Base-by-base conservation (phyloP, 1,284 basidiomycete genomes). In the Malassezia pachydermatis region DNA sequence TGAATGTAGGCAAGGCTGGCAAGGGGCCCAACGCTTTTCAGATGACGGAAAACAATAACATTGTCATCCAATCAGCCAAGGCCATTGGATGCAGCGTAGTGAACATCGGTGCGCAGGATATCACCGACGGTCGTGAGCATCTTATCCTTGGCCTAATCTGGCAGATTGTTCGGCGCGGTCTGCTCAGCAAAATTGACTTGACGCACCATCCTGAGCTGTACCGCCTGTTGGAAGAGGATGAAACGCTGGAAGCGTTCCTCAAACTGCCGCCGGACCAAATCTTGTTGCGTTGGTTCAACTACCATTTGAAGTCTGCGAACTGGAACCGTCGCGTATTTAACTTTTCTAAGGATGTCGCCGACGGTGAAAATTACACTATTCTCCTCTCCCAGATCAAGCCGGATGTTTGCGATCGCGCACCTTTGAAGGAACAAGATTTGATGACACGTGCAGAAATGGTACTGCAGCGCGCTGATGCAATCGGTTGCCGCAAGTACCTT, bases 11-110 rank as follows among this genome's bases (percentile, higher is more conserved):
- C 43, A 69, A 72, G 20, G 70, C 54, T 14, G 74, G 73, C 35
- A 76, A 76, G 59, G 69, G 69, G 57, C 62, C 81, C 81, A 17
- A 80, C 90, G 51, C 95, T 88, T 98, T 98, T 81, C 89, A 96
- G 71, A 95, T 95, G 73, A 96, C 92, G 0, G 92, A 98, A 74
- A 98, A 98, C 78, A 96, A 98, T 78, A 98, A 96, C 75, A 92
- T 98, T 64, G 92, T 98, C 71, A 95, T 98, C 74, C 86, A 87
- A 9, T 98, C 94, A 27, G 82, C 92, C 35, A 92, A 95, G 75
- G 92, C 86, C 73, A 96, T 98, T 60, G 92, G 92, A 29, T 95
- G 94, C 73, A 90, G 86, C 7, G 89, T 96, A 43, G 92, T 98
- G 73, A 98, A 98, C 76, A 95, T 98, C 59, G 92, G 94, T 29